Evolutionary conservation across 306 rosid species (phyloP), one percentile per base, ranked within the genome.

Genomic region (Senna siamea): DNA sequence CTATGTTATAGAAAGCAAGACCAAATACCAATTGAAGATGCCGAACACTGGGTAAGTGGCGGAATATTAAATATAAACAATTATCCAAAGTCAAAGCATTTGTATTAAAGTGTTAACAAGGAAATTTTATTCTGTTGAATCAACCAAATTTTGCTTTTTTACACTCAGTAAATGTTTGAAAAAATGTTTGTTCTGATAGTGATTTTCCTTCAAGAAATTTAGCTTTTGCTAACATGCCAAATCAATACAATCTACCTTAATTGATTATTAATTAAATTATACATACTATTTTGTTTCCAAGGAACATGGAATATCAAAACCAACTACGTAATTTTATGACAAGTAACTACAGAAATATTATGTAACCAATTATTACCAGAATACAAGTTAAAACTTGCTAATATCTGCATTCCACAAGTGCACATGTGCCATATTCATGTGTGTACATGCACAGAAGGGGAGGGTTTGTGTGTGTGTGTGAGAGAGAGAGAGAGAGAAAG

Each of bases 1-100:
- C 34, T 40, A 59, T 60, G 53, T 34, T 69, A 34, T 12, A 70
- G 78, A 65, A 63, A 55, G 46, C 51, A 76, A 70, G 30, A 64
- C n/a, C 61, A 69, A 32, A 75, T 22, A 46, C 57, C 56, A 55
- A 63, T 17, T n/a, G 47, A 22, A 62, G 40, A 76, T 61, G 37
- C 59, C 66, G 13, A 76, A 58, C 46, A 54, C 56, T 35, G 2
- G 73, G 65, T 7, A 41, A 53, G 44, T 5, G 68, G 19, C 35
- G 19, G 35, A 11, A 68, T 26, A 26, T 26, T 26, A 79, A 38
- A 74, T 19, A 48, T 59, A 56, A 61, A 23, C 65, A 47, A 20
- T 52, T 22, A 46, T 41, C 20, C 34, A 12, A 37, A 22, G 35
- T 48, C 22, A 5, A 41, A 56, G 14, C 30, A 40, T 60, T 15